Evolutionary conservation across 2,329 filamentous ascomycete species (phyloP), one percentile per base, ranked within the genome.

Genomic region (Fusarium zealandicum): DNA sequence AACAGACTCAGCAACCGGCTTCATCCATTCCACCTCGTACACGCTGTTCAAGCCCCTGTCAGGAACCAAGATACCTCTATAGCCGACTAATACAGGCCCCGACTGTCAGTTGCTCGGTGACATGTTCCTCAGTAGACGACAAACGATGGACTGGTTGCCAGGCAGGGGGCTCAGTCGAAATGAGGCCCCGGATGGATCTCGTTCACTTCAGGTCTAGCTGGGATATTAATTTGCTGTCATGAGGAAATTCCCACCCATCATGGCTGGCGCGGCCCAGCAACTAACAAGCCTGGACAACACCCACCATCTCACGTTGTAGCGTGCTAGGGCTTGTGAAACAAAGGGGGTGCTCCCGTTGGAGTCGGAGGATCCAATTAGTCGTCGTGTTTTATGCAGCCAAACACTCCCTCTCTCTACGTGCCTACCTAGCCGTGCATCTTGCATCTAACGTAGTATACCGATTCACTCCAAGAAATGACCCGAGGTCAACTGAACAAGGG

Each of bases 101-200:
- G 35, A 35, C 46, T 20, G 28, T 13, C 46, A 40, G 54, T 56
- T 62, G 46, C 59, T 53, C 51, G 46, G 59, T 62, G 55, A 53
- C 55, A 60, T 61, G 22, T 46, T 20, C 20, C 33, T 41, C 37
- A 51, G 55, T 62, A 59, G 8, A 17, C 33, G 44, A 61, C 44
- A 55, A 40, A 39, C 20, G 9, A 27, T 5, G 31, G 30, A 43
- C 30, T 18, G 47, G 33, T 37, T 46, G 28, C 37, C 36, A 57
- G 59, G 59, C 43, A 60, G 47, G 59, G 46, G 60, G 57, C 50
- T 49, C 53, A 62, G 54, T 64, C 57, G 63, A 66, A 66, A 66
- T 66, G 63, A 66, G 61, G 50, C 40, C 45, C 52, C 32, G 28
- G 38, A 66, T 65, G 63, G 63, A 65, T 65, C 62, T 63, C 62